Base-by-base conservation (phyloP, 805 yeast species). In the Scheffersomyces coipomensis region DNA sequence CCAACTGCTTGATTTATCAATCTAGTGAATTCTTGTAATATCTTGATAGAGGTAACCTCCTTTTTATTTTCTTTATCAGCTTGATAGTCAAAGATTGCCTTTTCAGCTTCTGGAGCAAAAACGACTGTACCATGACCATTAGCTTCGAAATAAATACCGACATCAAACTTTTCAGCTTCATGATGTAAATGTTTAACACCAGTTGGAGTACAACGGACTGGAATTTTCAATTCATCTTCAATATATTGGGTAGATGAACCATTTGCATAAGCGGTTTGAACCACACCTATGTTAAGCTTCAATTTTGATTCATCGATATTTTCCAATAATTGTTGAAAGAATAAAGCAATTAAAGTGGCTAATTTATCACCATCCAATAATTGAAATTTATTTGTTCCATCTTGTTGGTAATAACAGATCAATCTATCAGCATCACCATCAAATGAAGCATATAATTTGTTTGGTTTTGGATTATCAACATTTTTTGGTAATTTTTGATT, bases 391-490 rank as follows among this genome's bases (percentile, higher is more conserved):
- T 44, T 44, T 3, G 47, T 32, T 13, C 18, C n/a, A 1, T 44
- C 32, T 33, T 69, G 71, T 33, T 68, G 62, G 58, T 77, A 84
- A 60, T 85, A 93, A 56, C 88, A 87, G 17, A 93, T 87, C 36
- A 93, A 83, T 53, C 99, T 75, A 60, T 93, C 99, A 4, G 99
- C 98, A 60, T 93, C 99, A 36, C 99, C 99, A 58, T 93, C 99
- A 56, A 88, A 89, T 1, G 96, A 87, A 5, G 95, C 84, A 52
- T 79, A 84, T 37, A 90, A 65, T 42, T 71, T 62, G 32, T 66
- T 61, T 5, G 77, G 64, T 2, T 47, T 52, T 0, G 81, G 77
- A 5, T 47, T 40, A 4, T 45, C 45, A 11, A 85, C 67, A 29
- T 81, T 83, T 3, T 67, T 60, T 6, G 99, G 99, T 33, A 85